A percentile compares a stretch with the other conserved stretches of the same genome.
phyloP scores from a whole-genome alignment of 257 asterid genomes.

The Solanum peruvianum region DNA sequence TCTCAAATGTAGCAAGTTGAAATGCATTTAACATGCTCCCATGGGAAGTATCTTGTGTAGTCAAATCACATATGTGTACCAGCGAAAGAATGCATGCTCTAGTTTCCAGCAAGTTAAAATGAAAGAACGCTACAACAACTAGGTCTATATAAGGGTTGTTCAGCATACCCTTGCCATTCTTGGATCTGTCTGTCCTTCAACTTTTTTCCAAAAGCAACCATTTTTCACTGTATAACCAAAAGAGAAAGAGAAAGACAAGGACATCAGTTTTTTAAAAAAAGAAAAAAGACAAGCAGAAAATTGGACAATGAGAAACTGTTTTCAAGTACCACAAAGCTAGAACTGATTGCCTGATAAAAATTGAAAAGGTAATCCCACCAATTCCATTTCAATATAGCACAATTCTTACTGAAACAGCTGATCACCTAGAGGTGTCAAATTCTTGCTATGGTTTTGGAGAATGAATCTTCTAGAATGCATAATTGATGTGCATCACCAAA shows the following conservation, averaged over 20 bases:
- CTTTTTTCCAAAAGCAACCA: slow-evolving; percentile 93
- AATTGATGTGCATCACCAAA: neutral
- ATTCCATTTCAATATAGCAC: neutral
- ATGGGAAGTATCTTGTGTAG: neutral
- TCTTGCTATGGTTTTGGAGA: neutral
- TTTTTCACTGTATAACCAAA: slow-evolving; percentile 30
- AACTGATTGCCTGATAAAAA: neutral
- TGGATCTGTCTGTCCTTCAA: slow-evolving; percentile 78
- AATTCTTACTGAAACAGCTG: neutral
- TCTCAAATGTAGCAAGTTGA: neutral
- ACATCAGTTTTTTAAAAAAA: neutral
- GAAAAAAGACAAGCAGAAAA: neutral
- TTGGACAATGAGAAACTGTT: neutral
- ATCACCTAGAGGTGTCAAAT: neutral
- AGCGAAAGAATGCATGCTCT: neutral
- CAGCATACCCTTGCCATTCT: slow-evolving; percentile 83
- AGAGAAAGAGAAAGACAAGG: neutral
- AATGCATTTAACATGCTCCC: neutral
- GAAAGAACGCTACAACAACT: neutral
- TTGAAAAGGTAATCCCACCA: neutral
- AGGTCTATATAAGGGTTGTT: neutral
- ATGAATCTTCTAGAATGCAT: neutral
- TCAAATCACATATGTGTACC: neutral
- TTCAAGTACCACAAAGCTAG: neutral
- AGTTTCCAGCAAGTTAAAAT: neutral